Evolutionary conservation across 495 filamentous ascomycete species (phyloP).

Genomic region (Neurospora cerealis): DNA sequence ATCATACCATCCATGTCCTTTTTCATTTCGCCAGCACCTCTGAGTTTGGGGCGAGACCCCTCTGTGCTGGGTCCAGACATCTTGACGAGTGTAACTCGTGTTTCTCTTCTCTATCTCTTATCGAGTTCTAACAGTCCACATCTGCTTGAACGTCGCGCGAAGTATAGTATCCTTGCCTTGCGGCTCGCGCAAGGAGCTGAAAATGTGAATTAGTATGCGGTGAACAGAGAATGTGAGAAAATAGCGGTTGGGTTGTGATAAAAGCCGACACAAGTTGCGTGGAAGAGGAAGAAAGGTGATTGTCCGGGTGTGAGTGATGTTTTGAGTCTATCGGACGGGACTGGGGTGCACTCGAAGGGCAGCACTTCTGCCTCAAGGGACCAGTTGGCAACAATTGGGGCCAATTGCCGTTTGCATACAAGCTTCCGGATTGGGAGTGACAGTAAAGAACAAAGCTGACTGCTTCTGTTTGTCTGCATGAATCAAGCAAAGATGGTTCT

Average conservation of each 20-base stretch:
- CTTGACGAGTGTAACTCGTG: background rate
- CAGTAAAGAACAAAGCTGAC: background rate
- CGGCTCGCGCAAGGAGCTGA: background rate
- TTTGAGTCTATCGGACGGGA: background rate
- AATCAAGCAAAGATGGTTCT: background rate
- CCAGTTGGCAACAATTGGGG: background rate
- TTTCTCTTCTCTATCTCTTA: background rate
- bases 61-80: background rate
- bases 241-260: background rate
- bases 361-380: background rate
- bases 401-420: background rate
- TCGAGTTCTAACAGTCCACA: background rate
- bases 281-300: background rate
- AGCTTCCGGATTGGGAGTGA: background rate
- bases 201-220: background rate
- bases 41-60: background rate
- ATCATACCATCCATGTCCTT: background rate
- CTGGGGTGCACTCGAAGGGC: background rate
- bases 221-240: background rate
- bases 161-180: background rate
- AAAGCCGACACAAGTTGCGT: background rate
- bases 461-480: background rate
- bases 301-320: background rate
- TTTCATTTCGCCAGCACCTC: background rate
- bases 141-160: background rate